Evolutionary conservation across 495 filamentous ascomycete genomes (phyloP).

Genomic region (Podospora australis): DNA sequence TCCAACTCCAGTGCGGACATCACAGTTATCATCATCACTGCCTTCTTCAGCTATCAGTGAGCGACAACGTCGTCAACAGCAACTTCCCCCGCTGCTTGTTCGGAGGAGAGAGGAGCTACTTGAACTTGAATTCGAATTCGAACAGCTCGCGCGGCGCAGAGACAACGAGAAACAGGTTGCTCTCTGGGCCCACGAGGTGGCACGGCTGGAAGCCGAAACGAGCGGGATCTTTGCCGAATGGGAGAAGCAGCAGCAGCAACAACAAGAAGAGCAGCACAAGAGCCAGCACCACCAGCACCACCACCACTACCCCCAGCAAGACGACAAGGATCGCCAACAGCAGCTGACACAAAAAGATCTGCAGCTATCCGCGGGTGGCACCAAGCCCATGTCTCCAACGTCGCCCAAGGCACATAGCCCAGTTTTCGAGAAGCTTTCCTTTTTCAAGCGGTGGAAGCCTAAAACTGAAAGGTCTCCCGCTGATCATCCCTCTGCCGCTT

Average conservation of each 20-base stretch:
- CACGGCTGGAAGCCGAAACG: slow-evolving; percentile 35
- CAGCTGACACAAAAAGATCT: slow-evolving; percentile 12
- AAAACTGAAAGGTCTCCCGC: neutral
- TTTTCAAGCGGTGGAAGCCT: slow-evolving; percentile 27
- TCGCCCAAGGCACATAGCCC: slow-evolving; percentile 18
- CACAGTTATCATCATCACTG: neutral
- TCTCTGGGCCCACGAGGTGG: slow-evolving; percentile 21
- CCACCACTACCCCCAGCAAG: slow-evolving; percentile 11
- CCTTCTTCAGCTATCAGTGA: neutral
- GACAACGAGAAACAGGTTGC: slow-evolving; percentile 18
- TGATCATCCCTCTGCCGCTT: slow-evolving; percentile 3
- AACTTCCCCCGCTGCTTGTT: neutral
- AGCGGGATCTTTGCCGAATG: slow-evolving; percentile 39
- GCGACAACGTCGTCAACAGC: neutral
- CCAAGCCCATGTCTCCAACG: slow-evolving; percentile 15
- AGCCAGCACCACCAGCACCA: no score
- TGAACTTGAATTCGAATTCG: slow-evolving; percentile 4
- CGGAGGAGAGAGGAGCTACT: neutral
- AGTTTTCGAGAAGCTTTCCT: slow-evolving; percentile 34
- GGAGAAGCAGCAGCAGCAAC: slow-evolving; percentile 35
- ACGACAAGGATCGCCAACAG: slow-evolving; percentile 39
- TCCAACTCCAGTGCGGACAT: neutral
- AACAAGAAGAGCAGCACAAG: slow-evolving; percentile 19
- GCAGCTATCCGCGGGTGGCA: slow-evolving; percentile 26
- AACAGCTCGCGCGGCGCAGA: neutral